These are phyloP conservation scores for Phytopythium helicoides DNA, from an alignment of 352 stramenopile species.

Conservation along the genomic window DNA sequence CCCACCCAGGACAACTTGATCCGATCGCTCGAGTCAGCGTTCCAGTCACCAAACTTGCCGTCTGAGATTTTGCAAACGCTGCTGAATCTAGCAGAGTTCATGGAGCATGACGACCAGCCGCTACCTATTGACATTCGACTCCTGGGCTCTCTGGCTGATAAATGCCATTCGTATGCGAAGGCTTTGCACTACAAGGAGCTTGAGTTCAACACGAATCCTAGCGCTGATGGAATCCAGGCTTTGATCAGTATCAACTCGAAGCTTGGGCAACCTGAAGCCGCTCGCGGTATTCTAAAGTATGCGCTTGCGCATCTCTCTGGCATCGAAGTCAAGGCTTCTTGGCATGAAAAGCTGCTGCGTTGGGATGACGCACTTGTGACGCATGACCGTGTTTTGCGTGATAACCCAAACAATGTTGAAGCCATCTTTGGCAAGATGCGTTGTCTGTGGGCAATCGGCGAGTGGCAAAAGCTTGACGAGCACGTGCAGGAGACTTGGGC, in stretches of 20 bases:
- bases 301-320: slow-evolving; percentile 68
- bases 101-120: slow-evolving; percentile 97
- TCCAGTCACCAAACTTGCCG: slow-evolving; percentile 91
- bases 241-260: slow-evolving; percentile 99
- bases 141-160: slow-evolving; percentile 95
- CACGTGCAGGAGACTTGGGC: slow-evolving; percentile 88
- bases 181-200: slow-evolving; percentile 98
- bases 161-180: slow-evolving; percentile 99
- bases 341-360: slow-evolving; percentile 98
- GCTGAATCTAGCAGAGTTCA: slow-evolving; percentile 99
- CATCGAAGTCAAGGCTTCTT: slow-evolving; percentile 93
- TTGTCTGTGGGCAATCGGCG: slow-evolving; percentile 97
- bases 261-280: slow-evolving; percentile 94
- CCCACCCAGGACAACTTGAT: slow-evolving; percentile 92
- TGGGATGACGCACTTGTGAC: slow-evolving; percentile 96
- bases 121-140: slow-evolving; percentile 97
- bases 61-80: slow-evolving; percentile 98
- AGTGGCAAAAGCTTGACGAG: slow-evolving; percentile 96
- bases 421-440: slow-evolving; percentile 98
- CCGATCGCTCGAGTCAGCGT: slow-evolving; percentile 93
- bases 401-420: slow-evolving; percentile 89
- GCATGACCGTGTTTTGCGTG: slow-evolving; percentile 86
- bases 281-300: slow-evolving; percentile 97
- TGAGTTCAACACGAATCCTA: slow-evolving; percentile 93
- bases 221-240: slow-evolving; percentile 93